Conservation (phyloP, 148 eudicot genomes). For the Fagopyrum tataricum region DNA sequence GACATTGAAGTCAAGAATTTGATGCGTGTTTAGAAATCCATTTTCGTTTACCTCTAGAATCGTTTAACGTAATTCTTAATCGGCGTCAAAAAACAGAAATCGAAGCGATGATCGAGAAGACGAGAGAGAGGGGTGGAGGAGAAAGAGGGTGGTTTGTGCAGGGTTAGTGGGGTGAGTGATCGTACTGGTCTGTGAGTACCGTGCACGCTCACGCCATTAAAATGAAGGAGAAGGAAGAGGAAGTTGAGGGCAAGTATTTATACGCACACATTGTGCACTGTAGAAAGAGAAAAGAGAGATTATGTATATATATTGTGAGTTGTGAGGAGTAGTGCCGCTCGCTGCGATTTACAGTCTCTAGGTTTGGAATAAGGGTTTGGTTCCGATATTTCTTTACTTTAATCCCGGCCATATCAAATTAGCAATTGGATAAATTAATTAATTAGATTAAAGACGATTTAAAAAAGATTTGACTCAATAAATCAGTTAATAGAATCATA, state of each 20-base stretch:
- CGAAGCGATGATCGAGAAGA: neutral
- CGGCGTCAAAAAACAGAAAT: neutral
- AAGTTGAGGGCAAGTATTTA: constrained; percentile 16
- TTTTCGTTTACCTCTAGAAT: neutral
- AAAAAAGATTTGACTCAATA: neutral
- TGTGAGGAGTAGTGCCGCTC: too few species aligned
- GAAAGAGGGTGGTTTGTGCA: constrained; percentile 6
- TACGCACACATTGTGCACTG: constrained; percentile 13
- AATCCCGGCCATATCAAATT: neutral
- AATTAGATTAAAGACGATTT: neutral
- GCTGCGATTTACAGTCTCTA: neutral
- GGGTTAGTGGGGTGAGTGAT: constrained; percentile 26
- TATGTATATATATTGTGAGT: too few species aligned
- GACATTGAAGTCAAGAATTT: neutral
- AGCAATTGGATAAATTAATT: too few species aligned
- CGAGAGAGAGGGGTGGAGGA: constrained; percentile 11
- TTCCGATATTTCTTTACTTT: neutral
- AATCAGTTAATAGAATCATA: neutral
- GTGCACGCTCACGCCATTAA: constrained; percentile 53
- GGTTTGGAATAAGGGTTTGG: neutral
- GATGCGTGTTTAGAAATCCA: neutral
- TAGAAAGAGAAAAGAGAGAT: neutral
- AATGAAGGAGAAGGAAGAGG: constrained; percentile 23
- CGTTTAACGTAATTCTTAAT: too few species aligned
- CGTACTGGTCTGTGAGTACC: constrained; percentile 31